Base-by-base conservation (phyloP, 768 basidiomycete genomes). In the Fistulinella prunicolor region DNA sequence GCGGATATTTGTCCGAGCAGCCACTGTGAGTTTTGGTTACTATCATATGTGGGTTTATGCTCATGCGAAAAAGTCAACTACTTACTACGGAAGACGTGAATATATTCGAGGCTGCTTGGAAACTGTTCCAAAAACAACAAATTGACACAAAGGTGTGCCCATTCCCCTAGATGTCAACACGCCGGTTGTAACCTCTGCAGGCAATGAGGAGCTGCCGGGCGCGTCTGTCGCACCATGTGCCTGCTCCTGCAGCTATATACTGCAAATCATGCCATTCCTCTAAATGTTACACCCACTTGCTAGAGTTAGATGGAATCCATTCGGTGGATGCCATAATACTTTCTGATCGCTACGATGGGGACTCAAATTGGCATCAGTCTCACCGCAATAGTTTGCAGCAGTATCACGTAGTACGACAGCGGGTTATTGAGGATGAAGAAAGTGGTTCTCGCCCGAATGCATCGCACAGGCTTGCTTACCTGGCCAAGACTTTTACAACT, bases 401-500 rank as follows among this genome's bases (percentile, higher is more conserved):
- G n/a, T 66, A 62, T 49, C 32, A 42, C 16, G 47, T 49, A 7
- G 41, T 41, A 34, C 48, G 26, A 2, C 42, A 51, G 21, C 23
- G 44, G 1, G 49, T 65, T 32, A 43, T 63, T 9, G 56, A 59
- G 44, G 67, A 67, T 23, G 72, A 78, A 66, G 59, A 58, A 51
- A 56, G 30, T 16, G 81, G 80, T 12, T 55, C 42, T 28, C 51
- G 58, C 6, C 56, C 72, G 58, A 43, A 70, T 65, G 38, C 56
- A 49, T 47, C 53, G 35, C 51, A 67, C 59, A 56, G 74, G 40
- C 71, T 83, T 23, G 67, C 68, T 6, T 59, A 77, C 37, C 65
- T 76, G 19, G 80, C 86, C 9, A 61, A 70, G 44, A 69, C 65
- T 19, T 86, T 78, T 53, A 56, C 53, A 9, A 64, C 65, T 29